phyloP scores from a whole-genome alignment of 1,284 basidiomycete species.

The Heterobasidion occidentale region DNA sequence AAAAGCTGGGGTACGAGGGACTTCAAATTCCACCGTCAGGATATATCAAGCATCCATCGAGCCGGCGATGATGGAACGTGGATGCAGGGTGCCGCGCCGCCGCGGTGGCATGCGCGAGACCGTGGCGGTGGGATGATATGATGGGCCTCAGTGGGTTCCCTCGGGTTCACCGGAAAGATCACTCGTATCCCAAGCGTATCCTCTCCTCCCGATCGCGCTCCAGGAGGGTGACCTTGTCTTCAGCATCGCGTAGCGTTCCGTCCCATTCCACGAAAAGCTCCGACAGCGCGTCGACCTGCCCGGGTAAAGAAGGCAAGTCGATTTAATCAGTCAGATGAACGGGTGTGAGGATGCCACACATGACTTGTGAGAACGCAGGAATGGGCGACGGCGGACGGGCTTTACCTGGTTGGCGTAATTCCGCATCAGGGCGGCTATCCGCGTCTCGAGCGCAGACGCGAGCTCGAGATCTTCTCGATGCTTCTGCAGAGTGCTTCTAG shows the following conservation, averaged over 20 bases:
- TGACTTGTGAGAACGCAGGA: neutral
- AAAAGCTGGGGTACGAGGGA: too few species aligned
- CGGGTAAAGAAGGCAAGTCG: neutral
- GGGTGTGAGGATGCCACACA: neutral
- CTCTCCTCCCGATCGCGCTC: conserved; percentile 46
- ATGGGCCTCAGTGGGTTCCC: too few species aligned
- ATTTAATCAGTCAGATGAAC: neutral
- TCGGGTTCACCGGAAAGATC: neutral
- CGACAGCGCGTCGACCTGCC: conserved; percentile 65
- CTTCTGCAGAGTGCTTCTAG: conserved; percentile 46
- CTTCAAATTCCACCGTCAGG: too few species aligned
- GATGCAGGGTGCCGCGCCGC: too few species aligned
- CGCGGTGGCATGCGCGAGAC: too few species aligned
- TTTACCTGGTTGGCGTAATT: conserved; percentile 58
- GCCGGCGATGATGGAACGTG: too few species aligned
- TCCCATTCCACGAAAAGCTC: conserved; percentile 80
- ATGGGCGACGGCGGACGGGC: neutral
- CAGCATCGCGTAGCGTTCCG: conserved; percentile 55
- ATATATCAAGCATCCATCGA: too few species aligned
- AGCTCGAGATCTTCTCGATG: conserved; percentile 51
- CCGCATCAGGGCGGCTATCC: conserved; percentile 56
- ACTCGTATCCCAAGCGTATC: neutral
- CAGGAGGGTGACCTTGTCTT: conserved; percentile 43
- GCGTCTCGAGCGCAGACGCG: conserved; percentile 51
- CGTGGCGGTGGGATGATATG: too few species aligned